Base-by-base conservation (phyloP, 2,329 filamentous ascomycete species). In the Rutstroemia sp. region DNA sequence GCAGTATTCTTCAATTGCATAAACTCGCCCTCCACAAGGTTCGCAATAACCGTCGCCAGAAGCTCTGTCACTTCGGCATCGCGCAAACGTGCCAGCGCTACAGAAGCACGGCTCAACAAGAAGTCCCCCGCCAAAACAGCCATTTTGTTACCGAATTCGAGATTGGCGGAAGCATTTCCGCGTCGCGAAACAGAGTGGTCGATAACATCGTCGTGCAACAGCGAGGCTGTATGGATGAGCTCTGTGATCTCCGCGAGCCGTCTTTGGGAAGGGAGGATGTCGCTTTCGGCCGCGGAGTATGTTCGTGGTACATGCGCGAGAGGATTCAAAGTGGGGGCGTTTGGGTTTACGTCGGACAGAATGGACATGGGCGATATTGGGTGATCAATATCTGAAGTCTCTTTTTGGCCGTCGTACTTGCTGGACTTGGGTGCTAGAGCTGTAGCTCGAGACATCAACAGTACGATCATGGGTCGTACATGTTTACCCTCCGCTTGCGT, bases 1-100 rank as follows among this genome's bases (percentile, higher is more conserved):
- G 88, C 89, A 1, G 94, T 97, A 73, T 99, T 99, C 76, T 96
- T 95, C 65, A 99, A 78, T 76, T 99, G 94, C 94, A 99, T 99
- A 76, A 99, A 97, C 73, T 99, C 94, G 68, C 94, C 94, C 75
- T 99, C 94, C 19, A 99, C 92, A 25, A 99, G 78, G 71, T 99
- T 99, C 46, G 94, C 92, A 64, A 99, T 97, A 44, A 97, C 94
- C 0, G 92, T 97, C 4, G 94, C 91, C 30, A 99, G 77, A 7
- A 99, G 80, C 75, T 99, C 94, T 8, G 91, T 90, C 2, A 99
- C 94, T 73, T 99, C 94, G 45, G 92, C 88, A 68, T 99, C 90
- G 34, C 92, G 83, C 58, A 99, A 76, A 44, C 94, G 84, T 14
- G 94, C 94, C 44, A 99, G 80, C 5, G 92, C 92, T 6, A 97